Evolutionary conservation across 1,284 basidiomycete genomes (phyloP), one percentile per base, ranked within the genome.

Genomic region (Tremellales sp.): DNA sequence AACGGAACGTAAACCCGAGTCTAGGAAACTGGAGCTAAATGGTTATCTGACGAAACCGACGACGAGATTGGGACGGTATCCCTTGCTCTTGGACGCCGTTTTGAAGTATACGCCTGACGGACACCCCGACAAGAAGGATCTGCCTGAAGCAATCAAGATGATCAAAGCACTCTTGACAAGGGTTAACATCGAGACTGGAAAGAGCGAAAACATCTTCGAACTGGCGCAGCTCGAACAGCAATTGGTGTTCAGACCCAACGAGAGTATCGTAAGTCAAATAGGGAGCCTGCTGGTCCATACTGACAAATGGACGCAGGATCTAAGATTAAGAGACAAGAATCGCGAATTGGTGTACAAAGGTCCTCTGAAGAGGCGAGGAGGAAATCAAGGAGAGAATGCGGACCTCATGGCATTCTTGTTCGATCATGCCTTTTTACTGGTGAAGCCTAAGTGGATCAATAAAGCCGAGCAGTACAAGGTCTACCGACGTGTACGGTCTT

Each of bases 41-140:
- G 95, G 91, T 3, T 99, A 98, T 73, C 77, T 99, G 38, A 99
- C 93, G 12, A 98, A 97, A 71, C 95, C 95, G 1, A 99, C 95
- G 1, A 97, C 95, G 9, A 84, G 95, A 63, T 79, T 99, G 25
- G 95, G 94, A 24, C 79, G 95, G 58, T 98, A 98, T 71, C 95
- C 95, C 9, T 79, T 99, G 1, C 76, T 98, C 12, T 78, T 99
- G 25, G 91, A 90, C 63, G 93, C 91, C 12, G 88, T 97, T 21
- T 74, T 87, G 51, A 98, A 98, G 72, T 85, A 93, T 56, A 99
- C 95, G 1, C 81, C 87, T 0, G 89, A 92, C 19, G 90, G 91
- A 61, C 90, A 84, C 65, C 82, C 85, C 1, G 95, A 99, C 73
- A 92, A 93, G 75, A 75, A 77, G 32, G 76, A 79, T 9, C 75